A percentile compares a stretch with the other conserved stretches of the same genome.
Conservation (phyloP, 2,329 filamentous ascomycete species). For the Apiospora pterosperma region DNA sequence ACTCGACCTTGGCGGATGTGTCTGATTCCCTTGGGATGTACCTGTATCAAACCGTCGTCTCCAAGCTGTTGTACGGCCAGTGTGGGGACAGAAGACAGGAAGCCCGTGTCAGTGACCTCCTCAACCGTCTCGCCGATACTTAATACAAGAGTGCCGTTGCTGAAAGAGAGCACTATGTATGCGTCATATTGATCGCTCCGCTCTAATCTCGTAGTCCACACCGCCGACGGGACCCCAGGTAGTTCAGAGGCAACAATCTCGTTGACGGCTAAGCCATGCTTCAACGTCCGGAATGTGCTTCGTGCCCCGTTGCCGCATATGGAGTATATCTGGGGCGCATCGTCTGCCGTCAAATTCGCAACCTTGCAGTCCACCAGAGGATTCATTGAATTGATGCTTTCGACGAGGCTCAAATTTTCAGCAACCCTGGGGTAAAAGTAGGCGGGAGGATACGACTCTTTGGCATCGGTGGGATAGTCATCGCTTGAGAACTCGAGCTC, state of each 20-base stretch:
- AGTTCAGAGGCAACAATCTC: conserved; percentile 95
- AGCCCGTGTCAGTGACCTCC: conserved; percentile 90
- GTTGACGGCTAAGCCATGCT: conserved; percentile 88
- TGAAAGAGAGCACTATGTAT: conserved; percentile 93
- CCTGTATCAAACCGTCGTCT: conserved; percentile 87
- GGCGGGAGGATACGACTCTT: conserved; percentile 68
- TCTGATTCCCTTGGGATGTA: conserved; percentile 93
- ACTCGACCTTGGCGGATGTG: conserved; percentile 78
- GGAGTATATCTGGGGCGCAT: conserved; percentile 94
- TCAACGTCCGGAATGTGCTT: conserved; percentile 86
- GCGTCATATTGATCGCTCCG: conserved; percentile 82
- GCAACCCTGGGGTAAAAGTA: conserved; percentile 80
- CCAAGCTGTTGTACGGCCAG: conserved; percentile 92
- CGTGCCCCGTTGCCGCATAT: conserved; percentile 85
- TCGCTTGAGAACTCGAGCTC: conserved; percentile 85
- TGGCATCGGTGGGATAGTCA: conserved; percentile 72
- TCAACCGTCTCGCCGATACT: conserved; percentile 97
- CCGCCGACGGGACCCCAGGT: conserved; percentile 81
- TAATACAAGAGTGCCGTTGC: conserved; percentile 84
- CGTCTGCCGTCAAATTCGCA: conserved; percentile 84
- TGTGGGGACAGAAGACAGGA: conserved; percentile 83
- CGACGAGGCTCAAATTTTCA: conserved; percentile 80
- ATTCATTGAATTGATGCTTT: conserved; percentile 85
- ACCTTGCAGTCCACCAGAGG: conserved; percentile 90
- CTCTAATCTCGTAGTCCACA: conserved; percentile 92